phyloP scores from a whole-genome alignment of 768 basidiomycete species.

The Lentinula sp. region DNA sequence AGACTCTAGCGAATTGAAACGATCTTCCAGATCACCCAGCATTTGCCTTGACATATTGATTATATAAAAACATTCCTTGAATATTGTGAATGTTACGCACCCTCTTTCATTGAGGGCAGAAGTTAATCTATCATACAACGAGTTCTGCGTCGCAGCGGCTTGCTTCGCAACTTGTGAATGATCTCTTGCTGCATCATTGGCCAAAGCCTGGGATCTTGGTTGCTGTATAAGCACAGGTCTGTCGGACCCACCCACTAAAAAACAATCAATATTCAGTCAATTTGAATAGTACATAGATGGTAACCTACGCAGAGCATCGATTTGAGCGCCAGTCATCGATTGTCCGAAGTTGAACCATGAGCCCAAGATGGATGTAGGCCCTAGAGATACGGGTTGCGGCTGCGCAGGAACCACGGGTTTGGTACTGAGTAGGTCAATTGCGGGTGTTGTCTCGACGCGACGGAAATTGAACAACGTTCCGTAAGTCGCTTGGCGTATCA shows the following conservation, averaged over 20 bases:
- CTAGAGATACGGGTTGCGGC: slow-evolving; percentile 57
- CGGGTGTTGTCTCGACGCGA: slow-evolving; percentile 42
- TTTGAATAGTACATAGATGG: neutral
- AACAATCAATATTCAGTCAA: neutral
- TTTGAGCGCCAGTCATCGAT: slow-evolving; percentile 49
- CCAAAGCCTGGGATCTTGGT: slow-evolving; percentile 2
- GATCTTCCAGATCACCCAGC: slow-evolving; percentile 55
- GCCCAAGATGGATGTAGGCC: slow-evolving; percentile 48
- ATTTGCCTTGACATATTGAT: slow-evolving; percentile 38
- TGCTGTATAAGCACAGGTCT: slow-evolving; percentile 42
- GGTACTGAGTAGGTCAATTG: slow-evolving; percentile 42
- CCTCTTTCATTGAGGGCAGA: slow-evolving; percentile 60
- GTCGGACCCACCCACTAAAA: slow-evolving; percentile 59
- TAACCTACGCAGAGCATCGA: slow-evolving; percentile 53
- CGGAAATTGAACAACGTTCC: slow-evolving; percentile 57
- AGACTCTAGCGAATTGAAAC: slow-evolving; percentile 57
- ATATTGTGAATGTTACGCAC: slow-evolving; percentile 25
- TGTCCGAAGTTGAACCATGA: slow-evolving; percentile 50
- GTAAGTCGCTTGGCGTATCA: slow-evolving; percentile 35
- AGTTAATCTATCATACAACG: slow-evolving; percentile 39
- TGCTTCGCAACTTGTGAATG: slow-evolving; percentile 21
- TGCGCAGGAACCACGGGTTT: slow-evolving; percentile 42
- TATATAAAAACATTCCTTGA: neutral
- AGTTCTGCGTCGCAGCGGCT: slow-evolving; percentile 28
- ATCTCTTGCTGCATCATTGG: slow-evolving; percentile 1